Base-by-base conservation (phyloP, 2,329 filamentous ascomycete genomes). In the Botrytis deweyae region DNA sequence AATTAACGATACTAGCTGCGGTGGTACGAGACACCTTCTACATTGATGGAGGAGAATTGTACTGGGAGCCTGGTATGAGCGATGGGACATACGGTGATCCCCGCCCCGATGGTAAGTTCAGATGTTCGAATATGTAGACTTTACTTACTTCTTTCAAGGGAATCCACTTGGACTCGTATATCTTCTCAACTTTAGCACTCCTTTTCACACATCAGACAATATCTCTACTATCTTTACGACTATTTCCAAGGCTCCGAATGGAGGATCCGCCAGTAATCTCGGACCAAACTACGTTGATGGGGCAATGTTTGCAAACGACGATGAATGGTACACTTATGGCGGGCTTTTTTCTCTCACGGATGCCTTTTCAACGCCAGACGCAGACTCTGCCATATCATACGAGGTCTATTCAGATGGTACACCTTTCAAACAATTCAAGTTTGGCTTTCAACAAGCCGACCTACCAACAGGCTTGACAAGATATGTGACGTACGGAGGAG, bases 401-500 rank as follows among this genome's bases (percentile, higher is more conserved):
- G 83, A 88, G 75, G 82, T 81, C 4, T 88, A 86, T 76, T 81
- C 85, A 71, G 88, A 90, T 74, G 88, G 87, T 2, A 76, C 84
- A 18, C 84, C 85, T 22, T 20, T 18, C 8, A 74, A 72, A n/a
- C n/a, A 52, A 29, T 74, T 74, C 8, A 25, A 10, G 2, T 1
- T 36, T 22, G 62, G 62, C 20, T 55, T 72, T 38, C 4, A n/a
- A n/a, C 10, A 20, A 49, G 20, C 49, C 18, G 49, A 59, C 22
- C 38, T 91, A 1, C 80, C 85, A 3, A 76, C 82, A 5, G 81
- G 78, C 10, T 80, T 91, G 8, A 92, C 87, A 33, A 85, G 88
- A 67, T 92, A 91, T 77, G 78, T 93, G 36, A 88, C 90, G 0
- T 89, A 87, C 76, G 91, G 92, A 29, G 91, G 87, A 2, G 87